These are phyloP conservation scores for Coemansia sp. DNA, from an alignment of 192 early-diverging fungal genomes.

Conservation along the genomic window DNA sequence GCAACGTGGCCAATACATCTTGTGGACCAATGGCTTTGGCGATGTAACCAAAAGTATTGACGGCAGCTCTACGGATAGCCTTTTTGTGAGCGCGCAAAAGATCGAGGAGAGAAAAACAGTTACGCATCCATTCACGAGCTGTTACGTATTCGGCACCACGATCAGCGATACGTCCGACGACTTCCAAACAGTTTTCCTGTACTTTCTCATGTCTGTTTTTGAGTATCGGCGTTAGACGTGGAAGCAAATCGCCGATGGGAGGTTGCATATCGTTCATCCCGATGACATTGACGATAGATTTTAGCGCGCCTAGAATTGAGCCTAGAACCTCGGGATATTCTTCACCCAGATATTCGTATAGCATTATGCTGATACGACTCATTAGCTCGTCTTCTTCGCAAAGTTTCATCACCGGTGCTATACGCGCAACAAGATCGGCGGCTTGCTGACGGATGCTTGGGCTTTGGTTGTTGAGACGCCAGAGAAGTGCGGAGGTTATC, in stretches of 20 bases:
- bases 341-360: slow-evolving; percentile 98
- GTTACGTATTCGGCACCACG: slow-evolving; percentile 95
- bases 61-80: slow-evolving; percentile 92
- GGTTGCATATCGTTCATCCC: slow-evolving; percentile 98
- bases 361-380: slow-evolving; percentile 86
- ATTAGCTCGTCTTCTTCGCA: slow-evolving; percentile 97
- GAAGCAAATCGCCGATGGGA: slow-evolving; percentile 95
- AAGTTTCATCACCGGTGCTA: slow-evolving; percentile 89
- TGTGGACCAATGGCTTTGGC: slow-evolving; percentile 99
- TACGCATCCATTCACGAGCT: slow-evolving; percentile 99
- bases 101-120: slow-evolving; percentile 97
- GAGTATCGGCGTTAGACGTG: slow-evolving; percentile 95
- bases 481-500: slow-evolving; percentile 91
- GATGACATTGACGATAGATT: slow-evolving; percentile 96
- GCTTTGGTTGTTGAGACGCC: slow-evolving; percentile 96
- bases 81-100: slow-evolving; percentile 96
- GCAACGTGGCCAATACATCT: slow-evolving; percentile 95
- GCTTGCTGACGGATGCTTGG: slow-evolving; percentile 97
- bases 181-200: slow-evolving; percentile 88
- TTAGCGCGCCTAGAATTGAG: slow-evolving; percentile 88
- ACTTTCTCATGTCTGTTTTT: slow-evolving; percentile 97
- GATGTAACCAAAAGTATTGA: slow-evolving; percentile 99
- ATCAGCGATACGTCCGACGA: slow-evolving; percentile 99
- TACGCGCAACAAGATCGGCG: slow-evolving; percentile 92
- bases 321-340: slow-evolving; percentile 99